Evolutionary conservation across 208 protist genomes (phyloP).

Genomic region (Histomonas meleagridis): DNA sequence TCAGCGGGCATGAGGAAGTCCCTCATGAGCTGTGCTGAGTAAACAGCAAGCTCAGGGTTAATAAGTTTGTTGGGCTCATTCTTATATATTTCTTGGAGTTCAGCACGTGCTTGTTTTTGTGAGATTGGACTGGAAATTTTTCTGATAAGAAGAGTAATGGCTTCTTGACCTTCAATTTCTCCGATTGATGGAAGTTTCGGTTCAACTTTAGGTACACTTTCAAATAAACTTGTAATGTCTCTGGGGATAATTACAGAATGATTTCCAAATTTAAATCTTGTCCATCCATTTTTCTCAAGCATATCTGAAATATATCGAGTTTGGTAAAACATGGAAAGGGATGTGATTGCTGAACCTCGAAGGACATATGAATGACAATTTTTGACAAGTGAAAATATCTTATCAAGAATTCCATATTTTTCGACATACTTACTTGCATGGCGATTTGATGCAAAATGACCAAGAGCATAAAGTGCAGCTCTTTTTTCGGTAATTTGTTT

Average conservation of each 20-base stretch:
- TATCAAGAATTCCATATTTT: neutral
- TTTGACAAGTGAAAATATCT: neutral
- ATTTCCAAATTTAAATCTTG: neutral
- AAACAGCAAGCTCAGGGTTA: too few species aligned
- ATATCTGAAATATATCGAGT: neutral
- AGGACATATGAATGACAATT: neutral
- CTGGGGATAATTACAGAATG: neutral
- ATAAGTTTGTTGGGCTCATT: too few species aligned
- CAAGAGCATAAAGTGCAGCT: neutral
- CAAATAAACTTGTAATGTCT: neutral
- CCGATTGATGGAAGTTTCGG: too few species aligned
- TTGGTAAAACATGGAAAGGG: neutral
- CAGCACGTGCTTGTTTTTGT: too few species aligned
- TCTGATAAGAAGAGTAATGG: too few species aligned
- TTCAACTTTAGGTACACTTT: too few species aligned
- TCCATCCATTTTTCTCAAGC: neutral
- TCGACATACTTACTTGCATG: neutral
- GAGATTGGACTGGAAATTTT: too few species aligned
- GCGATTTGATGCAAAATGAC: neutral
- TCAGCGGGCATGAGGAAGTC: too few species aligned
- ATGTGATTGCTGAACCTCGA: neutral
- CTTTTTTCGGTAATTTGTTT: neutral
- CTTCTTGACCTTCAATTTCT: too few species aligned
- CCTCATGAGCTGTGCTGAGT: too few species aligned
- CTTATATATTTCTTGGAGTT: too few species aligned